A percentile compares a stretch with the other conserved stretches of the same genome.
Evolutionary conservation across 805 yeast species (phyloP).

Genomic region (Hanseniaspora guilliermondii): DNA sequence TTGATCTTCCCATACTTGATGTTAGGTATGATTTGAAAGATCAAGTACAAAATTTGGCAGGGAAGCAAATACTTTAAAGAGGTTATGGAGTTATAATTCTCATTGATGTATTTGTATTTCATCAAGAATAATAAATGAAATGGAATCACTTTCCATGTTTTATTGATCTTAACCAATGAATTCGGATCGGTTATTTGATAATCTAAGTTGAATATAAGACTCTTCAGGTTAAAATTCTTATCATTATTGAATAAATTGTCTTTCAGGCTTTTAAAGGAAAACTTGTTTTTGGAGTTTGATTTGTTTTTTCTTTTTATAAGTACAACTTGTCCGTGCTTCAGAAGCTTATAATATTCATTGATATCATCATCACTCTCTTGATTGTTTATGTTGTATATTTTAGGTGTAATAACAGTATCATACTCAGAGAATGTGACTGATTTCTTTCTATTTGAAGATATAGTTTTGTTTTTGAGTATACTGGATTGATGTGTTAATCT

Average conservation of each 20-base stretch:
- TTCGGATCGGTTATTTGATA: conserved; percentile 17
- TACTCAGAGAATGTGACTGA: conserved; percentile 15
- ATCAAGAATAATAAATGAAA: conserved; percentile 26
- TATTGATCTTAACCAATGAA: conserved; percentile 23
- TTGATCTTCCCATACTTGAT: conserved; percentile 22
- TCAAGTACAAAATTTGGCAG: conserved; percentile 28
- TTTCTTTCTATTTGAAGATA: not conserved
- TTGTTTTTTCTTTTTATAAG: not conserved
- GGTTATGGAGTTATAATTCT: conserved; percentile 20
- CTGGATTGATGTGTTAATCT: not conserved
- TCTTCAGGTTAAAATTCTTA: not conserved
- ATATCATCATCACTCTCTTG: conserved; percentile 1
- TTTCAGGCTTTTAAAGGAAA: not conserved
- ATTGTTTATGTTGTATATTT: conserved; percentile 1
- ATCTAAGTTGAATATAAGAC: conserved; percentile 2
- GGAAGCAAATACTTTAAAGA: conserved; percentile 25
- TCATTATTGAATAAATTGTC: not conserved
- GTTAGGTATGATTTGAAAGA: conserved; percentile 26
- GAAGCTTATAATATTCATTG: conserved; percentile 1
- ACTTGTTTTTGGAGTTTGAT: not conserved
- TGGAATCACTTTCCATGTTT: conserved; percentile 24
- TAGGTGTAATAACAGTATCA: conserved; percentile 15
- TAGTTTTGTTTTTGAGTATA: not conserved
- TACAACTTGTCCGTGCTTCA: conserved; percentile 4
- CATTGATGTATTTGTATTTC: conserved; percentile 25